phyloP scores from a whole-genome alignment of 805 yeast genomes.

The Suhomyces tanzawaensis region DNA sequence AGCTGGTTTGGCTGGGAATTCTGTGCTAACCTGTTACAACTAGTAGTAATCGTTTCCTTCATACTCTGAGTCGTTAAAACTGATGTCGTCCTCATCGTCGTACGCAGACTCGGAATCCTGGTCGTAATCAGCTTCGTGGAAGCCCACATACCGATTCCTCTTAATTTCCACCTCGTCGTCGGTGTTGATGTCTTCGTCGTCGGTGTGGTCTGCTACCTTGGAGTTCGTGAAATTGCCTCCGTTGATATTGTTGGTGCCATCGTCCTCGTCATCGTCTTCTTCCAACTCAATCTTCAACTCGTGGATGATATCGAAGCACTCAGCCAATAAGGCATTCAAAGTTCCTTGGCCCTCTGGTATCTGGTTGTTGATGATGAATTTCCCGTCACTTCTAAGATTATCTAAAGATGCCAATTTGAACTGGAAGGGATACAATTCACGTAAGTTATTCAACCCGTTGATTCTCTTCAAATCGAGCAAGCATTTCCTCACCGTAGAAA shows the following conservation, averaged over 20 bases:
- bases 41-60: conserved; percentile 45
- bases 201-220: conserved; percentile 7
- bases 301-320: conserved; percentile 90
- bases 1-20: too few species aligned
- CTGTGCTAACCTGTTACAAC: too few species aligned
- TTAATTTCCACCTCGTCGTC: conserved; percentile 47
- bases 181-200: conserved; percentile 24
- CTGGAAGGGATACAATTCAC: conserved; percentile 95
- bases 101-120: conserved; percentile 34
- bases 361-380: conserved; percentile 80
- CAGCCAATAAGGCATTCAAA: conserved; percentile 84
- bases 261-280: conserved; percentile 44
- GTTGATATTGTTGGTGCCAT: conserved; percentile 9
- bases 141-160: conserved; percentile 41
- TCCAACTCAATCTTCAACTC: conserved; percentile 86
- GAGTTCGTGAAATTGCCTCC: conserved; percentile 15
- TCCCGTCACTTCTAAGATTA: conserved; percentile 84
- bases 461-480: conserved; percentile 84
- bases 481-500: conserved; percentile 88
- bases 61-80: conserved; percentile 31
- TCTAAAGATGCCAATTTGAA: conserved; percentile 90
- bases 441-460: conserved; percentile 83
- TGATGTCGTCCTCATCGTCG: conserved; percentile 19
- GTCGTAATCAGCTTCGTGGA: conserved; percentile 47
- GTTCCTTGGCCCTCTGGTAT: conserved; percentile 99